Base-by-base conservation (phyloP, 176 grass and related monocot species). In the Eragrostis curvula region DNA sequence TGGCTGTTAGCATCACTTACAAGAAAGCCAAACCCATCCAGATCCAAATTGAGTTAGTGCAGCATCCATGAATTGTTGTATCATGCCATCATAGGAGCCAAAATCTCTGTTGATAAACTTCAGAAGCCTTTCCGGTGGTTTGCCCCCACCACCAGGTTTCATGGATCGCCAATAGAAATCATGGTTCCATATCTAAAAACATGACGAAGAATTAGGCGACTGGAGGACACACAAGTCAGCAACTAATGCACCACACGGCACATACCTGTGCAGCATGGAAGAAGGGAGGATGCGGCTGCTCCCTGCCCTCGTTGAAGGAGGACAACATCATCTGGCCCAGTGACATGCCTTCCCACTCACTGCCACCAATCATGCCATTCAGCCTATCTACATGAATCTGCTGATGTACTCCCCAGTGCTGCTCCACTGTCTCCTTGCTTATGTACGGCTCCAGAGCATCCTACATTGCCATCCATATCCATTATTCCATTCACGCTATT, bases 1-100 rank as follows among this genome's bases (percentile, higher is more conserved):
- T 39, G 42, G 12, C 24, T 11, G 42, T 44, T 67, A 71, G 42
- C 74, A 13, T n/a, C 45, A 93, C 96, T 91, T 52, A 96, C 96
- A 93, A 18, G 82, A 90, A 82, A 98, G 93, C 96, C 96, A 95
- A 79, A 87, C 89, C 96, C 96, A 98, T 73, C 93, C 96, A 88
- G 96, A 95, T 77, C 96, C 93, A 74, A 93, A 98, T 53, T 98
- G 96, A 55, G 96, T 89, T 39, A 74, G 66, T 43, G 96, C 87
- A 66, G 87, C 93, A 73, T 69, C 86, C 75, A 88, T 75, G 57
- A 95, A 88, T 51, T 95, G 88, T 23, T 69, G 82, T 12, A 89
- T 40, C 89, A 98, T 90, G 51, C 23, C 71, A 0, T 91, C 75
- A 13, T 93, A 93, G 16, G 96, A 98, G 18, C 93, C 96, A 67